Conservation (phyloP, 1,139 yeast genomes). For the Blastobotrys persicus region DNA sequence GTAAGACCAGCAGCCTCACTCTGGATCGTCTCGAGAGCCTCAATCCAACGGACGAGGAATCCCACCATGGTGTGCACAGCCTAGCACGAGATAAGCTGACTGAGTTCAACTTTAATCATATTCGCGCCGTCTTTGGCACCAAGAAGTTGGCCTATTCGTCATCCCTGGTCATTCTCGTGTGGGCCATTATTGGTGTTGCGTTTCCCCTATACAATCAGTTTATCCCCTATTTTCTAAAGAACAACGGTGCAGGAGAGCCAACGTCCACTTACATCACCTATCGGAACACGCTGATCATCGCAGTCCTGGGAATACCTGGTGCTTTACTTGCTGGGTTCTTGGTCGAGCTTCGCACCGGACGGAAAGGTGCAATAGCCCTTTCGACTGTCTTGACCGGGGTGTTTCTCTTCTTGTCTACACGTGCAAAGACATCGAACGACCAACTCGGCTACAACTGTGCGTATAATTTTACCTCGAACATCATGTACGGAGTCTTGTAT, state of each 20-base stretch:
- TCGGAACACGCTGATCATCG: slow-evolving; percentile 51
- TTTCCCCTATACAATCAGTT: slow-evolving; percentile 53
- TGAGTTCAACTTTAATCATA: slow-evolving; percentile 19
- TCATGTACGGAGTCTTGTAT: slow-evolving; percentile 54
- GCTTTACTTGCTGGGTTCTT: slow-evolving; percentile 51
- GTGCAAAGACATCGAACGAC: slow-evolving; percentile 49
- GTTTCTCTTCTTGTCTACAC: slow-evolving; percentile 56
- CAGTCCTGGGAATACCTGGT: slow-evolving; percentile 52
- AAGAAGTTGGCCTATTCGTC: slow-evolving; percentile 44
- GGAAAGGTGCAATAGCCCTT: slow-evolving; percentile 54
- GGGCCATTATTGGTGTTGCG: slow-evolving; percentile 53
- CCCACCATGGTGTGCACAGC: slow-evolving; percentile 4
- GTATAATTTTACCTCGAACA: slow-evolving; percentile 49
- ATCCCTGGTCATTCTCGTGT: slow-evolving; percentile 43
- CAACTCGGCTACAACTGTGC: slow-evolving; percentile 54
- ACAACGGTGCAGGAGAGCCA: slow-evolving; percentile 46
- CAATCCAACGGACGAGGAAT: slow-evolving; percentile 6
- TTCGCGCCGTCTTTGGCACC: slow-evolving; percentile 40
- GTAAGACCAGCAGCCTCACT: slow-evolving; percentile 44
- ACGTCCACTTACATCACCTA: slow-evolving; percentile 41
- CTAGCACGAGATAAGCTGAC: slow-evolving; percentile 11
- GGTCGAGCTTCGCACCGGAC: slow-evolving; percentile 48
- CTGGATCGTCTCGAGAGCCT: slow-evolving; percentile 44
- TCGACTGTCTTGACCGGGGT: slow-evolving; percentile 56
- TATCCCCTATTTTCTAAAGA: slow-evolving; percentile 47